Evolutionary conservation across 768 basidiomycete species (phyloP).

Genomic region (Russula lepida): DNA sequence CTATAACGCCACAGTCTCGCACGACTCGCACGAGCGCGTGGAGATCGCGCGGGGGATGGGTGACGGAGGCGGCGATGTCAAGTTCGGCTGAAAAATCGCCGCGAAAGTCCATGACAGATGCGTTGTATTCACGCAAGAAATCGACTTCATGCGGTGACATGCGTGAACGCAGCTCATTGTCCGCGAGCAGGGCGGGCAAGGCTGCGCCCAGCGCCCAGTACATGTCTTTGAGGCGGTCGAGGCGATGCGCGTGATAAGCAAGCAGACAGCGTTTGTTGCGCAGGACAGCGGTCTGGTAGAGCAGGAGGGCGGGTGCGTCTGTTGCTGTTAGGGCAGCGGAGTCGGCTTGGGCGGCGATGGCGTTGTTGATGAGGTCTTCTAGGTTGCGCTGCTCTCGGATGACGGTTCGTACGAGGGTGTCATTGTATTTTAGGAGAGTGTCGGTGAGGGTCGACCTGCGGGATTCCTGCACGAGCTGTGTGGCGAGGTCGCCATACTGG

Average conservation of each 20-base stretch:
- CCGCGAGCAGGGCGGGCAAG: slow-evolving; percentile 69
- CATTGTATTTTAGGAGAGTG: slow-evolving; percentile 86
- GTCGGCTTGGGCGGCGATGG: slow-evolving; percentile 28
- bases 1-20: slow-evolving; percentile 83
- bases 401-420: slow-evolving; percentile 74
- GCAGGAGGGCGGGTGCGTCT: slow-evolving; percentile 54
- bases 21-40: slow-evolving; percentile 83
- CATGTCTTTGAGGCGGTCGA: slow-evolving; percentile 75
- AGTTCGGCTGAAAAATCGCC: slow-evolving; percentile 78
- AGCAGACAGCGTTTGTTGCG: slow-evolving; percentile 95
- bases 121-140: slow-evolving; percentile 74
- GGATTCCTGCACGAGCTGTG: slow-evolving; percentile 80
- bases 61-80: slow-evolving; percentile 79
- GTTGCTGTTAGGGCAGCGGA: slow-evolving; percentile 36
- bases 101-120: slow-evolving; percentile 75
- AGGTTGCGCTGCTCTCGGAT: slow-evolving; percentile 89
- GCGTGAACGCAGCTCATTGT: slow-evolving; percentile 59
- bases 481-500: slow-evolving; percentile 79
- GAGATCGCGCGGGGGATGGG: slow-evolving; percentile 79
- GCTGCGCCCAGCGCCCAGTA: slow-evolving; percentile 89
- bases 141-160: slow-evolving; percentile 78
- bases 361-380: slow-evolving; percentile 42
- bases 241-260: slow-evolving; percentile 83
- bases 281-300: slow-evolving; percentile 82
- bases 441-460: slow-evolving; percentile 78